Conservation (phyloP, 1,284 basidiomycete species). For the Fomitopsis schrenkii region DNA sequence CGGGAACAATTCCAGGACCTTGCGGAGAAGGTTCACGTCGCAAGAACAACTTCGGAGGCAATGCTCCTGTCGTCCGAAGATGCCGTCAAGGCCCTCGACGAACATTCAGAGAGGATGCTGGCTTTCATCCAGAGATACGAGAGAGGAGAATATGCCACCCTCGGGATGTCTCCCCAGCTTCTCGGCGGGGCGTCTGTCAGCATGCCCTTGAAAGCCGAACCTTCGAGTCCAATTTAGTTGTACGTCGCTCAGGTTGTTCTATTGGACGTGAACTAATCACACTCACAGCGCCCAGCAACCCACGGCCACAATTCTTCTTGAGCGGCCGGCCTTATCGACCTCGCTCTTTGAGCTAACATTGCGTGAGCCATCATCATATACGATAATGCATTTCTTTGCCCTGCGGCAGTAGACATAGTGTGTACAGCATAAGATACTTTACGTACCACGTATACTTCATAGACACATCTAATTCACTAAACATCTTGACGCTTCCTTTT, state of each 20-base stretch:
- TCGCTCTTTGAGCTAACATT: neutral
- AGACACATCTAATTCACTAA: neutral
- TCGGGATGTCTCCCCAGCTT: neutral
- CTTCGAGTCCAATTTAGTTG: neutral
- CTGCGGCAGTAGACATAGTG: neutral
- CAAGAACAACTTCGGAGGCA: neutral
- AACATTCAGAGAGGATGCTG: conserved; percentile 1
- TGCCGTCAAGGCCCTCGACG: neutral
- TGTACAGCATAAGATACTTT: neutral
- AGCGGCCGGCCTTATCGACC: neutral
- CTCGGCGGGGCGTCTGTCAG: neutral
- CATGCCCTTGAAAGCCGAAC: neutral
- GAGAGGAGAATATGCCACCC: conserved; percentile 1
- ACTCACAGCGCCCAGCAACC: neutral
- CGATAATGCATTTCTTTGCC: neutral
- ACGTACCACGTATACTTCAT: neutral
- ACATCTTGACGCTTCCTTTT: neutral
- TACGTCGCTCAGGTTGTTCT: neutral
- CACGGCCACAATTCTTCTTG: neutral
- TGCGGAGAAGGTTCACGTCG: neutral
- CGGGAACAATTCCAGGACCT: neutral
- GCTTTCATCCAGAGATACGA: neutral
- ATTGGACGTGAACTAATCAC: neutral
- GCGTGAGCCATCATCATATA: neutral
- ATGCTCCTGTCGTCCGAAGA: neutral